Base-by-base conservation (phyloP, 108 stramenopile genomes). In the Bacterosira constricta region DNA sequence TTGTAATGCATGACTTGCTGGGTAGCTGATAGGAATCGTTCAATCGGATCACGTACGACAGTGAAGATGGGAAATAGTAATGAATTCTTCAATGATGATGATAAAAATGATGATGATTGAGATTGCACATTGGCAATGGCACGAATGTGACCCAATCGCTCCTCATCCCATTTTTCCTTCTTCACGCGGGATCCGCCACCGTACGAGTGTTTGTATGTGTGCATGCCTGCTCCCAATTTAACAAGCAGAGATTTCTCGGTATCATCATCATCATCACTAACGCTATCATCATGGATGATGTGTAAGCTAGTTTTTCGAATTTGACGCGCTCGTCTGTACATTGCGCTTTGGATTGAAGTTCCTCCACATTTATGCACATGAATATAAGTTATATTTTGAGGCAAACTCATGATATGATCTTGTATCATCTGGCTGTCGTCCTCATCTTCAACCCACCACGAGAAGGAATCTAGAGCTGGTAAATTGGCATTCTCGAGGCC, bases 1-100 rank as follows among this genome's bases (percentile, higher is more conserved):
- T 70, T 70, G 69, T 70, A 59, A 25, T 70, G 69, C 69, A 70
- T 70, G 20, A 70, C 69, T 44, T 70, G 69, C 44, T 70, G 56
- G 15, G 42, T 38, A 0, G 67, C 75, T 0, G 68, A 69, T 18
- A 77, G 21, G 25, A 77, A 77, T 44, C 75, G 35, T 12, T 61
- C 31, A 11, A 77, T 59, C 17, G 75, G 75, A 77, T 77, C 68
- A 7, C 75, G 67, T 1, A 77, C 68, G 36, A 77, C 25, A 6
- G 75, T 77, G 41, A 77, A 77, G n/a, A 75, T 70, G 0, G 57
- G 57, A 47, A 46, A 70, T 52, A 26, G 50, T 50, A 10, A 15
- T 3, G 8, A 26, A 2, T 37, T 39, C 39, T 51, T 12, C 13
- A 7, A 17, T 18, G 11, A 51, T 51, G 9, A 9, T 20, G 63